Base-by-base conservation (phyloP, 176 grass and related monocot genomes). In the Secale cereale region DNA sequence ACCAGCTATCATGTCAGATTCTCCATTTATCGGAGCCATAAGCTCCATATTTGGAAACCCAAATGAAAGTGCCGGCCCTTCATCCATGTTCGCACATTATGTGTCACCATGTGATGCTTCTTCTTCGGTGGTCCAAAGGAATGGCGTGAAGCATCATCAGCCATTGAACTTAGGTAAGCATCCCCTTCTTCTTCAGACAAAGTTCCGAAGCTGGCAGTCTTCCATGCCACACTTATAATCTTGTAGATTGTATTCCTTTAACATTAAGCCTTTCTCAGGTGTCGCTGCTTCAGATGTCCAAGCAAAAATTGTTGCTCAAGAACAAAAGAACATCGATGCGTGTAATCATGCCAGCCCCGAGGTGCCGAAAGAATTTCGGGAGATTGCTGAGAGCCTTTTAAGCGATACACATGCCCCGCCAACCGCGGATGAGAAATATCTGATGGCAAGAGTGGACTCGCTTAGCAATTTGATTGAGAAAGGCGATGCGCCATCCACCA, bases 1-100 rank as follows among this genome's bases (percentile, higher is more conserved):
- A 15, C 83, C 83, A 52, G 81, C 80, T 60, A 76, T 78, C 28
- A 82, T 86, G 48, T 31, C 83, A 36, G 83, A 95, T 30, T 89
- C 86, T 66, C 86, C 50, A 16, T 40, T 35, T 86, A 92, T 92
- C 77, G 86, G 92, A 70, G 61, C 70, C 41, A 91, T 62, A 76
- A 76, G 71, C 31, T 82, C 84, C 78, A 76, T 91, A 57, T 94
- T 94, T 81, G 91, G 94, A 77, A 91, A 84, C 67, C 88, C 88
- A 83, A 45, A 80, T 67, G 78, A 88, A 31, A 54, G 8, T 54
- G 16, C 11, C 1, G 45, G 2, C 10, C 56, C 78, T 45, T 82
- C 92, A 46, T 86, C 85, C 31, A 85, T 87, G 71, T 98, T 88
- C 36, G 80, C 23, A 54, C 50, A 89, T 85, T 52, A 19, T 75